Conservation (phyloP, 805 yeast genomes). For the Ogataea polymorpha region DNA sequence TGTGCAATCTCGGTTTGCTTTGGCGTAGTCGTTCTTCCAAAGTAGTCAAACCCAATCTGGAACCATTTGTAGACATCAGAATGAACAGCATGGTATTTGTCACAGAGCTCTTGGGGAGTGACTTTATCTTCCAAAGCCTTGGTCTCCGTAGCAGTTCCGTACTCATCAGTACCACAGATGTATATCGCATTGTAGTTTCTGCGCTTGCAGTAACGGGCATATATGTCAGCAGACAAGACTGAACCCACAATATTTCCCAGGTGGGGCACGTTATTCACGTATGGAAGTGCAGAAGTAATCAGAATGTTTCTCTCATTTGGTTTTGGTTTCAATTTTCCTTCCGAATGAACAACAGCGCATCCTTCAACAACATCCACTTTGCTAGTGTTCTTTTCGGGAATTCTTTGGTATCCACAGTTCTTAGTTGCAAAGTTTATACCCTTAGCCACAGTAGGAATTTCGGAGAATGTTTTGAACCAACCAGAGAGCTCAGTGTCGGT, state of each 20-base stretch:
- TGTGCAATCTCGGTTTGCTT: conserved; percentile 94
- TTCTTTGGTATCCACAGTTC: conserved; percentile 42
- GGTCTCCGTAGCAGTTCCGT: conserved; percentile 99
- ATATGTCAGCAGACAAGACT: conserved; percentile 91
- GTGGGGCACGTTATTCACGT: conserved; percentile 98
- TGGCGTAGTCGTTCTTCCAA: conserved; percentile 94
- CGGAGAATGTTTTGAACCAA: conserved; percentile 45
- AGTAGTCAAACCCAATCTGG: conserved; percentile 88
- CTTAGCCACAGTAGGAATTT: conserved; percentile 37
- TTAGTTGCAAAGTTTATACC: conserved; percentile 47
- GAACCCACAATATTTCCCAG: conserved; percentile 96
- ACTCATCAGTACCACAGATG: conserved; percentile 97
- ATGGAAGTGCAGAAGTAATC: conserved; percentile 95
- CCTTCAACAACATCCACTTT: conserved; percentile 21
- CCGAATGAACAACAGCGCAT: conserved; percentile 13
- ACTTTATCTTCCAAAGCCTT: conserved; percentile 93
- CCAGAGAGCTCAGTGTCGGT: conserved; percentile 11
- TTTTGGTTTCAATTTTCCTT: conserved; percentile 57
- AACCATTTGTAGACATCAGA: conserved; percentile 95
- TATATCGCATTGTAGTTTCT: conserved; percentile 84
- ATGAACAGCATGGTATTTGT: conserved; percentile 84
- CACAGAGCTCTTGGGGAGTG: conserved; percentile 85
- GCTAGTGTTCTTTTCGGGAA: conserved; percentile 43
- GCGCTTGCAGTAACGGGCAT: conserved; percentile 82
- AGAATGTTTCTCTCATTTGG: conserved; percentile 73